Percentiles rank a stretch among this genome's conserved stretches.
phyloP scores from a whole-genome alignment of 345 rosid species.

The Anacardium occidentale region DNA sequence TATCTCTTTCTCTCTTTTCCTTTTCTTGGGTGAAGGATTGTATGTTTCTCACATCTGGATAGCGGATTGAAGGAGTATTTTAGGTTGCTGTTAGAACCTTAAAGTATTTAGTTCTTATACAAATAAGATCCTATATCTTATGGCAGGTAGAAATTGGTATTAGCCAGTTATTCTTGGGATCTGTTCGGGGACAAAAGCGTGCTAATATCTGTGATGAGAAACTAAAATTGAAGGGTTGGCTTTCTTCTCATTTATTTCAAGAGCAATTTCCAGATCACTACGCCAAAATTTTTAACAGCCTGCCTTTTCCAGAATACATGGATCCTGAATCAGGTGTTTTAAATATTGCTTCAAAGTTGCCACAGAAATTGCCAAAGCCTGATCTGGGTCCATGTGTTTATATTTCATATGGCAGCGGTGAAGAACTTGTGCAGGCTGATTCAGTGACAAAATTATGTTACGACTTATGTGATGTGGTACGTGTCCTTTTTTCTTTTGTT shows the following conservation, averaged over 20 bases:
- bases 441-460: conserved; percentile 65
- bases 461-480: conserved; percentile 72
- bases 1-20: neutral
- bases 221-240: conserved; percentile 87
- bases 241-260: conserved; percentile 69
- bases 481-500: conserved; percentile 23
- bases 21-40: neutral
- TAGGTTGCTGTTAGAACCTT: neutral
- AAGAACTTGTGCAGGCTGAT: conserved; percentile 49
- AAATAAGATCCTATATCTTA: conserved; percentile 17
- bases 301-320: conserved; percentile 86
- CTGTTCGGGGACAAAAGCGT: conserved; percentile 59
- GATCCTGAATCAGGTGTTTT: conserved; percentile 65
- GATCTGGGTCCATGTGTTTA: conserved; percentile 76
- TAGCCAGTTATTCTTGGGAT: conserved; percentile 68
- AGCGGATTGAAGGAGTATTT: neutral
- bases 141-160: conserved; percentile 86
- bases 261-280: conserved; percentile 84
- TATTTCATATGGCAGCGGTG: conserved; percentile 76
- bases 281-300: conserved; percentile 55
- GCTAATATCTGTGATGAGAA: conserved; percentile 64
- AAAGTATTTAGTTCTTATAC: conserved; percentile 5
- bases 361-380: conserved; percentile 44
- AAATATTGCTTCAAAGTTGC: conserved; percentile 69
- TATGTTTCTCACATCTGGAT: neutral